Conservation (phyloP, 1,284 basidiomycete genomes). For the Boletus hoseneyae region DNA sequence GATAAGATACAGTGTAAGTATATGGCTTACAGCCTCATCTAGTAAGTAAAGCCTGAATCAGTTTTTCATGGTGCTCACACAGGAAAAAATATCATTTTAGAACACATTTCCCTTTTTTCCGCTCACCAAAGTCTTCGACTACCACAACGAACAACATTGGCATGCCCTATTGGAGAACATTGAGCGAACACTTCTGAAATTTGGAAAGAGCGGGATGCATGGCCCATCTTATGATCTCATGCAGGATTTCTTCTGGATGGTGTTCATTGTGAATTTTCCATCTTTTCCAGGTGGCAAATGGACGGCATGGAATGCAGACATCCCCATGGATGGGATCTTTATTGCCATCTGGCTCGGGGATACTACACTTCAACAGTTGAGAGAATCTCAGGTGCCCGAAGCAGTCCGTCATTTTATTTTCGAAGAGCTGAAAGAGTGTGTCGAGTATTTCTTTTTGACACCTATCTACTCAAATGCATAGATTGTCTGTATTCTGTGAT, state of each 20-base stretch:
- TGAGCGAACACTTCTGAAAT: background rate
- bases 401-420: background rate
- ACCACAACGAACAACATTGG: slow-evolving; percentile 1
- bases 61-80: no score
- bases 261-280: background rate
- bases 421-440: background rate
- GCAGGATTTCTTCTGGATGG: slow-evolving; percentile 8
- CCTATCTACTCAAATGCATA: background rate
- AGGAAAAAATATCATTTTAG: background rate
- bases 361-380: background rate
- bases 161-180: background rate
- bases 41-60: background rate
- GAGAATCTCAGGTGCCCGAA: background rate
- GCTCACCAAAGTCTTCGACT: background rate
- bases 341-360: slow-evolving; percentile 1
- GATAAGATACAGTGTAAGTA: slow-evolving; percentile 2
- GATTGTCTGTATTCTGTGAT: no score
- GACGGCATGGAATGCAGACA: background rate
- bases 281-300: slow-evolving; percentile 2
- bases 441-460: slow-evolving; percentile 3
- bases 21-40: background rate
- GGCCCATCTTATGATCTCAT: background rate
- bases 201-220: no score
- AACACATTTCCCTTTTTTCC: slow-evolving; percentile 4
- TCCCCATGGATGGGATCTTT: slow-evolving; percentile 2